These are phyloP conservation scores for Suhomyces wounanorum DNA, from an alignment of 1,139 yeast genomes.

Conservation along the genomic window DNA sequence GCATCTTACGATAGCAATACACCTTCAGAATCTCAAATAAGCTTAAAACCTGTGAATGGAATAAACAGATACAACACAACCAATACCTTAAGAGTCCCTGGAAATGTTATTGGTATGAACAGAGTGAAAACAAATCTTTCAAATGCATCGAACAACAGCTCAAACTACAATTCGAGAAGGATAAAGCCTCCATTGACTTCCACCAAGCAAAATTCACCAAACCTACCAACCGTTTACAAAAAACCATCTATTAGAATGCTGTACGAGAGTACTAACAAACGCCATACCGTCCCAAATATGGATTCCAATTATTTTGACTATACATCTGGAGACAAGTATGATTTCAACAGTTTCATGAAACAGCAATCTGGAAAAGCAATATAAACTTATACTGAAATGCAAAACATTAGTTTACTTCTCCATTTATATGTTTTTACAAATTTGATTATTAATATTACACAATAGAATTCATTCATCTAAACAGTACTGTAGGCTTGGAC, in stretches of 20 bases:
- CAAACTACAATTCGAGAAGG: conserved; percentile 16
- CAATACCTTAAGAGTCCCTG: conserved; percentile 12
- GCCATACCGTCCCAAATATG: conserved; percentile 14
- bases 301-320: conserved; percentile 36
- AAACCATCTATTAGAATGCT: conserved; percentile 7
- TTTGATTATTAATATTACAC: not conserved
- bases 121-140: conserved; percentile 11
- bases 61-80: conserved; percentile 13
- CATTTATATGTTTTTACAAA: conserved; percentile 2
- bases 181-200: conserved; percentile 14
- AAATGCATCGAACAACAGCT: conserved; percentile 10
- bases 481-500: conserved; percentile 7
- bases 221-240: not conserved
- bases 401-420: conserved; percentile 2
- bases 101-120: conserved; percentile 5
- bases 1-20: conserved; percentile 23
- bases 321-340: conserved; percentile 30
- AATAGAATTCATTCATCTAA: conserved; percentile 1
- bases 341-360: conserved; percentile 41
- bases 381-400: not conserved
- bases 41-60: conserved; percentile 17
- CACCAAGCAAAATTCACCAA: not conserved
- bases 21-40: conserved; percentile 22
- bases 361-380: conserved; percentile 17
- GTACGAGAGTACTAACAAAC: conserved; percentile 9